Base-by-base conservation (phyloP, 1,284 basidiomycete species). In the Phellopilus nigrolimitatus region DNA sequence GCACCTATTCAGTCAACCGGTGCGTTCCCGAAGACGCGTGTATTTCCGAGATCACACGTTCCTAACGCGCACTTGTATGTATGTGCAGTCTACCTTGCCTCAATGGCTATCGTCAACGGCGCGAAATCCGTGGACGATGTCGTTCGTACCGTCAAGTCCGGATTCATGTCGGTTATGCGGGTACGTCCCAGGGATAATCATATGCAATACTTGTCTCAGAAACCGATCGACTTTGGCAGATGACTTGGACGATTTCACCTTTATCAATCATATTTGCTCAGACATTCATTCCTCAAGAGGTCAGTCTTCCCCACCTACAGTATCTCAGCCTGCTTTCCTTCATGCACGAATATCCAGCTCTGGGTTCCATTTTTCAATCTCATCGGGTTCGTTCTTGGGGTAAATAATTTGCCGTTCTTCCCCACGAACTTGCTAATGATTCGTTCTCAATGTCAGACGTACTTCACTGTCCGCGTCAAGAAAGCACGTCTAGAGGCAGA, bases 31-130 rank as follows among this genome's bases (percentile, higher is more conserved):
- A 4, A n/a, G n/a, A 39, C 22, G 21, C 15, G 6, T 30, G 45
- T 33, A 37, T 37, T 39, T 25, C 41, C 47, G n/a, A n/a, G n/a
- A n/a, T n/a, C n/a, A n/a, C n/a, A n/a, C n/a, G 2, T 9, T n/a
- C 27, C 0, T 13, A 15, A 17, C 34, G 13, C 30, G 30, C 6
- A 25, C 10, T 41, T 6, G 21, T 17, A 15, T 33, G 21, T 17
- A 28, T 17, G 41, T 31, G 34, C 54, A 74, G 74, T 75, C 22
- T 79, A 84, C 66, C 73, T 94, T 44, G 72, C 82, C 0, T 89
- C 81, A 41, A 88, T 92, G 82, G 88, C 91, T 4, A 68, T 93
- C 45, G 91, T 95, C 59, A 88, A 86, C 59, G 92, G 92, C 37
- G 88, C 88, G 10, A 79, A 76, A 59, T 79, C 82, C 2, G 59